Base-by-base conservation (phyloP, 345 rosid genomes). In the Melastoma malabathricum region DNA sequence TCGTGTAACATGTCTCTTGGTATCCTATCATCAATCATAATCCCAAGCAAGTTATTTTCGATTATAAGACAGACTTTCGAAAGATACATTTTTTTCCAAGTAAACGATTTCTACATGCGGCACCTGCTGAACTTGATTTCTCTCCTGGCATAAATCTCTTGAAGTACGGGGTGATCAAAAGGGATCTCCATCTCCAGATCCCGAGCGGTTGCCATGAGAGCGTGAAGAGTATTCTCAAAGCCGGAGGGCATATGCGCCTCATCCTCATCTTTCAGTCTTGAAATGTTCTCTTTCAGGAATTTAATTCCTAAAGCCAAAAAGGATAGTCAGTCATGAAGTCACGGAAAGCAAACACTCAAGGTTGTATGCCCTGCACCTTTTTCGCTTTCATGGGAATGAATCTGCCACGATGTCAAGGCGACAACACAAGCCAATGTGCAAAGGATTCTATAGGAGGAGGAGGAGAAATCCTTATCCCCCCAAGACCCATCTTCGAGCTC, bases 241-340 rank as follows among this genome's bases (percentile, higher is more conserved):
- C 97, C 99, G 3, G 84, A 81, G 0, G 94, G 97, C 99, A 88
- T 85, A 65, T 88, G 99, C 59, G 76, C 88, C 16, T 71, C 64
- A 45, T 72, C 64, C 64, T 85, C 99, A 19, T 79, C 74, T 61
- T 71, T 75, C 3, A 93, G 72, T 71, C 77, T 85, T 47, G 61
- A 64, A 1, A 87, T 55, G 56, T 88, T 88, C 15, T 71, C 76
- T 14, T 66, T 72, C 18, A 85, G 76, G 73, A 84, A 93, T 3
- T 13, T 3, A 59, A 88, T 44, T 45, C 99, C 97, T 88, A n/a
- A n/a, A n/a, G n/a, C n/a, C n/a, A n/a, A n/a, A n/a, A n/a, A n/a
- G n/a, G n/a, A n/a, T n/a, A n/a, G n/a, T n/a, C n/a, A n/a, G n/a
- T n/a, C n/a, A n/a, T n/a, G n/a, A n/a, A n/a, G n/a, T n/a, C n/a